Conservation (phyloP, 371 early-diverging fungal species). For the Mucor velutinosus region DNA sequence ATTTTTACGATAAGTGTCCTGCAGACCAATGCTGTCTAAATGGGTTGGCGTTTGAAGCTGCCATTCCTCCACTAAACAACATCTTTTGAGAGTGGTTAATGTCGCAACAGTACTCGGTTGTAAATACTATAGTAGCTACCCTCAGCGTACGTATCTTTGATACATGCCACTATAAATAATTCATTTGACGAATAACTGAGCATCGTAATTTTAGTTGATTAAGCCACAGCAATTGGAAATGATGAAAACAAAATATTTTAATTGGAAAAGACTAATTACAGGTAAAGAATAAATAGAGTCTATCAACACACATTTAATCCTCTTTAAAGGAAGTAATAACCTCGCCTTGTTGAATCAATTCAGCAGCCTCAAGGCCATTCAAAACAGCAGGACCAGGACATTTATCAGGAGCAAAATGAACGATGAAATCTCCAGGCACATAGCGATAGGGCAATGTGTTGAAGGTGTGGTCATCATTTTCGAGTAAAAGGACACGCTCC, state of each 20-base stretch:
- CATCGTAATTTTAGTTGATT: neutral
- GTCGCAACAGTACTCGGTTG: too few relatives aligned
- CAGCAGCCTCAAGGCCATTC: constrained; percentile 47
- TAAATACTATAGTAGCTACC: too few relatives aligned
- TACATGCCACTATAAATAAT: too few relatives aligned
- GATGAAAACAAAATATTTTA: neutral
- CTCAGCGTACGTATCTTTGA: too few relatives aligned
- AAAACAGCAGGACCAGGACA: constrained; percentile 63
- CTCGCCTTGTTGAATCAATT: constrained; percentile 35
- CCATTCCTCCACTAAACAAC: too few relatives aligned
- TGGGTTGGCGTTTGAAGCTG: too few relatives aligned
- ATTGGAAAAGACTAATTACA: neutral
- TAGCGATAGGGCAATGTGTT: constrained; percentile 62
- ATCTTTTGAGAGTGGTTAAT: too few relatives aligned
- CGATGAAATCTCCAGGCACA: constrained; percentile 59
- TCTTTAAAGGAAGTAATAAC: constrained; percentile 24
- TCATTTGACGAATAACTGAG: too few relatives aligned
- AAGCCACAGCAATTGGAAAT: neutral
- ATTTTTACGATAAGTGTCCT: too few relatives aligned
- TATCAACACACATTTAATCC: constrained; percentile 18
- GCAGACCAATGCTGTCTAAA: too few relatives aligned
- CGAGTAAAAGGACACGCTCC: constrained; percentile 44
- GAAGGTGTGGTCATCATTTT: constrained; percentile 62
- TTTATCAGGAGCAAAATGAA: constrained; percentile 67
- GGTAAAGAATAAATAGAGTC: neutral